These are phyloP conservation scores for Fusarium neocosmosporiellum DNA, from an alignment of 2,329 filamentous ascomycete species.

Conservation along the genomic window DNA sequence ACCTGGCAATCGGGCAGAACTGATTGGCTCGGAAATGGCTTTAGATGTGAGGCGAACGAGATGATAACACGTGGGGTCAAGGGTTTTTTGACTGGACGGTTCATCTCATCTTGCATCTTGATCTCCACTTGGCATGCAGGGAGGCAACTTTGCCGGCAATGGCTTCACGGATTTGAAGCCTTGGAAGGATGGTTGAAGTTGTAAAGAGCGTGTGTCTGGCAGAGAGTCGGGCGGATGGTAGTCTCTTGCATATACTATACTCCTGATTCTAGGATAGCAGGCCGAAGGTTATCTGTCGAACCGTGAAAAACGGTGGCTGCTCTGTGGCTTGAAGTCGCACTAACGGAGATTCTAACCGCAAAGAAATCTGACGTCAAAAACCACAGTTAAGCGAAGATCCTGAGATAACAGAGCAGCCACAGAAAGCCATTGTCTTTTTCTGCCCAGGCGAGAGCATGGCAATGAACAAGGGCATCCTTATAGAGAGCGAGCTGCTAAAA, in stretches of 20 bases:
- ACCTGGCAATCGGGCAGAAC: neutral
- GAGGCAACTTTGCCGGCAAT: neutral
- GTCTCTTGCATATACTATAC: neutral
- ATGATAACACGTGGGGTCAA: conserved; percentile 19
- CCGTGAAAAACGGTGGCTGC: neutral
- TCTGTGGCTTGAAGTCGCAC: neutral
- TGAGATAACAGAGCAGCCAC: neutral
- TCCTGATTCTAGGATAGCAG: neutral
- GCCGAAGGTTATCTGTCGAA: neutral
- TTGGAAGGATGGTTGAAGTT: neutral
- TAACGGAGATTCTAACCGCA: conserved; percentile 15
- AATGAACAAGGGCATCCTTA: neutral
- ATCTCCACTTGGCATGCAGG: conserved; percentile 24
- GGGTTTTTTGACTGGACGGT: conserved; percentile 25
- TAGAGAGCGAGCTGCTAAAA: neutral
- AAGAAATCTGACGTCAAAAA: neutral
- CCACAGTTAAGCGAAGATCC: neutral
- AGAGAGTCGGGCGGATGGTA: neutral
- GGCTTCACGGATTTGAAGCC: neutral
- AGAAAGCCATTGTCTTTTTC: neutral
- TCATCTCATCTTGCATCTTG: conserved; percentile 5
- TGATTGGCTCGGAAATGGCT: neutral
- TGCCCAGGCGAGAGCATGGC: neutral
- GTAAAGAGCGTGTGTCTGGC: neutral
- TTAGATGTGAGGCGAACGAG: neutral